phyloP scores from a whole-genome alignment of 2,329 filamentous ascomycete genomes.

The Hypocreales sp. region DNA sequence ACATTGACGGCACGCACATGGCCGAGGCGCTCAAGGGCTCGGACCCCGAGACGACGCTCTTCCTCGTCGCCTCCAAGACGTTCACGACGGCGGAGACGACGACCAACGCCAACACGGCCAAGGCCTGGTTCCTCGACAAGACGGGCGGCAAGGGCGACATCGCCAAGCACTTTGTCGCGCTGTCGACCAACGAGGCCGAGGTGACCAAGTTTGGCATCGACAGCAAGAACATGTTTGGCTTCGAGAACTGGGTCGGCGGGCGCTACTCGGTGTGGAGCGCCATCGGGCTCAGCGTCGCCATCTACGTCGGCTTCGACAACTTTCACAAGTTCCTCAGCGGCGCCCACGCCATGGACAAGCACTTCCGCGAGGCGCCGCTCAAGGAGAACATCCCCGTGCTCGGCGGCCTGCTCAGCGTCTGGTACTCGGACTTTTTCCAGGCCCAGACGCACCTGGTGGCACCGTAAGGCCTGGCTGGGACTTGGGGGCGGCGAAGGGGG shows the following conservation, averaged over 20 bases:
- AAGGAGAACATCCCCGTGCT: slow-evolving; percentile 91
- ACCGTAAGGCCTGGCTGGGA: slow-evolving; percentile 47
- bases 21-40: slow-evolving; percentile 80
- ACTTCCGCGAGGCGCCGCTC: slow-evolving; percentile 83
- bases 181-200: slow-evolving; percentile 89
- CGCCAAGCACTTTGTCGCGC: slow-evolving; percentile 95
- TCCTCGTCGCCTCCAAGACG: slow-evolving; percentile 97
- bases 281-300: slow-evolving; percentile 83
- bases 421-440: slow-evolving; percentile 98
- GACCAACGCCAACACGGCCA: slow-evolving; percentile 94
- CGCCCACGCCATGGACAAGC: slow-evolving; percentile 95
- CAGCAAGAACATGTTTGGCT: slow-evolving; percentile 98
- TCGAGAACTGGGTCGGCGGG: slow-evolving; percentile 96
- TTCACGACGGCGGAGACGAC: slow-evolving; percentile 97
- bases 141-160: slow-evolving; percentile 65
- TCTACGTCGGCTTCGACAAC: slow-evolving; percentile 96
- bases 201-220: slow-evolving; percentile 99
- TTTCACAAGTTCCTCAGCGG: slow-evolving; percentile 92
- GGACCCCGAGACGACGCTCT: slow-evolving; percentile 95
- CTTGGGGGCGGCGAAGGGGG: too few relatives aligned
- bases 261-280: slow-evolving; percentile 98
- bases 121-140: slow-evolving; percentile 88
- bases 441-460: slow-evolving; percentile 95
- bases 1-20: slow-evolving; percentile 98
- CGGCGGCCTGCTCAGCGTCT: slow-evolving; percentile 86